A percentile compares a stretch with the other conserved stretches of the same genome.
These are phyloP conservation scores for Yamadazyma sp. DNA, from an alignment of 1,139 yeast species.

Conservation along the genomic window DNA sequence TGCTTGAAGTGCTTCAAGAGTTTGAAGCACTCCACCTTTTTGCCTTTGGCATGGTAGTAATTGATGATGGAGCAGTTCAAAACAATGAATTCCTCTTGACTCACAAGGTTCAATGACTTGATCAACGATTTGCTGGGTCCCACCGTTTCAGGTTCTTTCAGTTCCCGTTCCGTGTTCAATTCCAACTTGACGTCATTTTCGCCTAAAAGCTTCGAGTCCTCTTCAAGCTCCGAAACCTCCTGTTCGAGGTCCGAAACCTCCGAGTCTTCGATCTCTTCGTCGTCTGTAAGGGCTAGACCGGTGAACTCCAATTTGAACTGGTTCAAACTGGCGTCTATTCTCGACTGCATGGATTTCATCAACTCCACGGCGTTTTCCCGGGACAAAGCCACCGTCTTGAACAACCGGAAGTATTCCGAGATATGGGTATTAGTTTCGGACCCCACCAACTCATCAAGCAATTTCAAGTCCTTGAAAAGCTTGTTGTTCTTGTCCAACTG, in stretches of 20 bases:
- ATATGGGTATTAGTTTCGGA: slow-evolving; percentile 9
- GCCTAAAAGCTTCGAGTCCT: slow-evolving; percentile 1
- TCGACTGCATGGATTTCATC: slow-evolving; percentile 19
- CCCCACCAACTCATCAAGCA: slow-evolving; percentile 20
- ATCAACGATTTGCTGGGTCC: slow-evolving; percentile 18
- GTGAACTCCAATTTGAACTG: slow-evolving; percentile 22
- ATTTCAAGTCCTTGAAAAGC: slow-evolving; percentile 24
- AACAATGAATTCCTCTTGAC: slow-evolving; percentile 36
- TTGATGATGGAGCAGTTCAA: slow-evolving; percentile 28
- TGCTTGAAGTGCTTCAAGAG: slow-evolving; percentile 28
- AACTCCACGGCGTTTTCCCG: slow-evolving; percentile 23
- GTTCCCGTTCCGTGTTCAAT: slow-evolving; percentile 15
- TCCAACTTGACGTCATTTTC: slow-evolving; percentile 2
- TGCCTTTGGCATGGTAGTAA: slow-evolving; percentile 23
- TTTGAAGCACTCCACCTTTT: slow-evolving; percentile 19
- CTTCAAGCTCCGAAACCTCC: slow-evolving; percentile 4
- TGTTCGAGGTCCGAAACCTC: slow-evolving; percentile 5
- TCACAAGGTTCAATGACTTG: slow-evolving; percentile 32
- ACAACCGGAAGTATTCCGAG: slow-evolving; percentile 25
- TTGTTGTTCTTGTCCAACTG: slow-evolving; percentile 15
- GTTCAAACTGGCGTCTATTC: slow-evolving; percentile 20
- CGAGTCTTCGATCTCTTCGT: slow-evolving; percentile 16
- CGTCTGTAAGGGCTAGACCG: slow-evolving; percentile 33
- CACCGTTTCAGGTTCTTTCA: not conserved
- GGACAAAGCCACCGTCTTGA: slow-evolving; percentile 31